A percentile compares a stretch with the other conserved stretches of the same genome.
These are phyloP conservation scores for Myriosclerotinia duriaeana DNA, from an alignment of 2,329 filamentous ascomycete genomes.

Conservation along the genomic window DNA sequence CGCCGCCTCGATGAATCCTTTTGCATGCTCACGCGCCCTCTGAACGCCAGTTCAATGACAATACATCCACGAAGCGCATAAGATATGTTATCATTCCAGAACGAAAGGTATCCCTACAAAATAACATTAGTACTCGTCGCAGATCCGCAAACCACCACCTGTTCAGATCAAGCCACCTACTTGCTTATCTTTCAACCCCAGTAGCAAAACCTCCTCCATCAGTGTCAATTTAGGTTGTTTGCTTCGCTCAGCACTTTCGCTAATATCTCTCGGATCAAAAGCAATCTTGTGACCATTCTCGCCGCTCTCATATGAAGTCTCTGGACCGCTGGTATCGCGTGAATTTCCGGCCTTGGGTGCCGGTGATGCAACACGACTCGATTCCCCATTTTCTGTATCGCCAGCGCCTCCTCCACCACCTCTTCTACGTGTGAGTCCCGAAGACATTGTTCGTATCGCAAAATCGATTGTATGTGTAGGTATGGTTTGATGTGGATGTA, in stretches of 20 bases:
- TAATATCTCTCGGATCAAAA: conserved; percentile 95
- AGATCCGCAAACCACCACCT: conserved; percentile 21
- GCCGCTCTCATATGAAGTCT: conserved; percentile 85
- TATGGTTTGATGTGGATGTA: conserved; percentile 26
- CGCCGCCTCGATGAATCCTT: conserved; percentile 89
- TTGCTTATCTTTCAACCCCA: conserved; percentile 98
- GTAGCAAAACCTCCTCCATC: conserved; percentile 95
- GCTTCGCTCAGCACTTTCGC: conserved; percentile 90
- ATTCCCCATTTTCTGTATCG: conserved; percentile 61
- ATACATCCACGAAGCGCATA: conserved; percentile 97
- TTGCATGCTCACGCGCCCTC: conserved; percentile 96
- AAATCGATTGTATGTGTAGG: conserved; percentile 23
- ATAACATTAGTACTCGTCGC: conserved; percentile 13
- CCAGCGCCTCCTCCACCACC: conserved; percentile 65
- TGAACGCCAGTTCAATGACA: conserved; percentile 93
- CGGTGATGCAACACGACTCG: conserved; percentile 65
- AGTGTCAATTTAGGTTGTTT: conserved; percentile 98
- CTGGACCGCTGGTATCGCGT: conserved; percentile 57
- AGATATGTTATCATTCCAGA: conserved; percentile 99
- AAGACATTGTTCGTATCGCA: conserved; percentile 43
- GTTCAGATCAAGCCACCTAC: conserved; percentile 50
- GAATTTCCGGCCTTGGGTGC: conserved; percentile 60
- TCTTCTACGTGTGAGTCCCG: conserved; percentile 63
- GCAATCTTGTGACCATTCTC: conserved; percentile 99
- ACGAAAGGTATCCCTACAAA: conserved; percentile 87